Conservation (phyloP, 2,329 filamentous ascomycete genomes). For the Dichotomopilus funicola region DNA sequence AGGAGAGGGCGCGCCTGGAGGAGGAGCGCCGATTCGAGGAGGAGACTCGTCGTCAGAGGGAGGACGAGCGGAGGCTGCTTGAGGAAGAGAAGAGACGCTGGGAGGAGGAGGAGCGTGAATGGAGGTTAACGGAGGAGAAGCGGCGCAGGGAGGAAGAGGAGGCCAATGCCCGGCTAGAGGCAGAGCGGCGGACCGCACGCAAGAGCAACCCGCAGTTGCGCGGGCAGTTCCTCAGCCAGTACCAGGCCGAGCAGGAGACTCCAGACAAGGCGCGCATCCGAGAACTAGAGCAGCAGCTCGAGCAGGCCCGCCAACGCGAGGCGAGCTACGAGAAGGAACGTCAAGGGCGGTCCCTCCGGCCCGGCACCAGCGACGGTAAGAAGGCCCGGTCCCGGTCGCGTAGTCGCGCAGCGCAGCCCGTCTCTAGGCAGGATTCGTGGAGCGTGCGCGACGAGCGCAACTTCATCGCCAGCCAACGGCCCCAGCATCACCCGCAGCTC, state of each 20-base stretch:
- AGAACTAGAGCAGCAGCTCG: constrained; percentile 69
- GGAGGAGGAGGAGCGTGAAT: constrained; percentile 71
- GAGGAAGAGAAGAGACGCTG: constrained; percentile 65
- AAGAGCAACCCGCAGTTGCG: constrained; percentile 63
- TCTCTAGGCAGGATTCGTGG: constrained; percentile 59
- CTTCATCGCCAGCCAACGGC: constrained; percentile 51
- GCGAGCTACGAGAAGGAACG: constrained; percentile 55
- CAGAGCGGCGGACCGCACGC: constrained; percentile 58
- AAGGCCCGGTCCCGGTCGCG: constrained; percentile 36
- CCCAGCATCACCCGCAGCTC: constrained; percentile 32
- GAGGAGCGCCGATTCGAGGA: constrained; percentile 73
- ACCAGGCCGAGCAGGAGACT: constrained; percentile 62
- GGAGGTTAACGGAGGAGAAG: constrained; percentile 66
- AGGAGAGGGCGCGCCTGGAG: constrained; percentile 53
- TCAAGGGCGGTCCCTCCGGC: constrained; percentile 39
- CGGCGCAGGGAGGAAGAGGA: constrained; percentile 65
- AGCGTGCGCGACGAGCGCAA: constrained; percentile 54
- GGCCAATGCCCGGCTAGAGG: constrained; percentile 58
- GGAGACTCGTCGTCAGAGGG: constrained; percentile 62
- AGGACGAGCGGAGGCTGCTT: constrained; percentile 54
- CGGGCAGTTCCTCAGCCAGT: constrained; percentile 82
- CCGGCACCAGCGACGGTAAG: constrained; percentile 26
- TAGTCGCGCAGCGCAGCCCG: constrained; percentile 33
- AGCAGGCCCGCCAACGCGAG: constrained; percentile 56
- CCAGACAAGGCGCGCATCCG: constrained; percentile 52